phyloP scores from a whole-genome alignment of 306 rosid genomes.

The Acacia acuminata region DNA sequence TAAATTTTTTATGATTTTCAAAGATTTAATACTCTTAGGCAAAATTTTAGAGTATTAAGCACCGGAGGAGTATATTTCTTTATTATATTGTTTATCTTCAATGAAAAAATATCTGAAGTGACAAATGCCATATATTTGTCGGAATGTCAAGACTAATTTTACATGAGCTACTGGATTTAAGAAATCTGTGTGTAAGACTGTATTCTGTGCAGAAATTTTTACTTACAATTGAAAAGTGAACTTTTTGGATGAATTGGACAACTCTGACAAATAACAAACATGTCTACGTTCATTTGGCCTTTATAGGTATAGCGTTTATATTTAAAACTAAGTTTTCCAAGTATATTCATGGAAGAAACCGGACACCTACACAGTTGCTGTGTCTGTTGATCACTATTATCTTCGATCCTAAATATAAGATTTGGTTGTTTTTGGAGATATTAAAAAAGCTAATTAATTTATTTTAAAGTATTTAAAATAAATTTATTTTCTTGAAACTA shows the following conservation, averaged over 20 bases:
- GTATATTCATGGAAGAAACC: neutral
- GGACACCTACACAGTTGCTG: neutral
- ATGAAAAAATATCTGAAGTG: neutral
- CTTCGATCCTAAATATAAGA: too few species aligned
- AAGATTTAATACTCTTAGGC: too few species aligned
- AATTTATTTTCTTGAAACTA: too few species aligned
- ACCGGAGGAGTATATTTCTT: too few species aligned
- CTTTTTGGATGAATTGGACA: neutral
- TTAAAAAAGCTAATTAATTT: too few species aligned
- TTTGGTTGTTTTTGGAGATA: too few species aligned
- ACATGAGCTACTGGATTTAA: neutral
- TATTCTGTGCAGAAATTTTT: neutral
- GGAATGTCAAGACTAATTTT: too few species aligned
- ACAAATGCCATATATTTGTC: too few species aligned
- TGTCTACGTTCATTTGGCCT: neutral
- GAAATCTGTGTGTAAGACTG: neutral
- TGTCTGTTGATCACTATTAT: neutral
- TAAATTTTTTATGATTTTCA: too few species aligned
- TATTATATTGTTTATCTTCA: neutral
- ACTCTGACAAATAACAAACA: neutral
- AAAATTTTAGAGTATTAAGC: too few species aligned
- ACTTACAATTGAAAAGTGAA: neutral
- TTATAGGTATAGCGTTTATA: neutral
- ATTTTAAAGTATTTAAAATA: too few species aligned
- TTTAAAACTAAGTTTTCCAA: neutral